These are phyloP conservation scores for Heterobasidion irregulare DNA, from an alignment of 1,284 basidiomycete genomes.

Conservation along the genomic window DNA sequence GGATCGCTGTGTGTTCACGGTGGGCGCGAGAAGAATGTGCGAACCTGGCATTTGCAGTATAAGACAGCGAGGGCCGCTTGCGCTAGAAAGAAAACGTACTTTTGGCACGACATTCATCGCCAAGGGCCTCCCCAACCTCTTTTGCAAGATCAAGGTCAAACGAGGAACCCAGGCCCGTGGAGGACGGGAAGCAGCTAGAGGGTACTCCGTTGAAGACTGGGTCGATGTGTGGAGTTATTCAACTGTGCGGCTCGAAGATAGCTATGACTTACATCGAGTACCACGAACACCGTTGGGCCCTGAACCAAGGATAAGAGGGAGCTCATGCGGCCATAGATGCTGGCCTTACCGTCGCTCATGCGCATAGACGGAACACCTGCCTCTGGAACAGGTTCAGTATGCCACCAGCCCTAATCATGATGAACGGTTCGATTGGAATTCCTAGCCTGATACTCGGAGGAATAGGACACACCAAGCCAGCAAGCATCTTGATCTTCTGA, in stretches of 20 bases:
- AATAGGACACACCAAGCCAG: conserved; percentile 24
- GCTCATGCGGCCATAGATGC: background rate
- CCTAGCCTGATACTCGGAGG: too few relatives aligned
- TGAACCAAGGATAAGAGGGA: conserved; percentile 7
- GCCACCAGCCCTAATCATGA: conserved; percentile 37
- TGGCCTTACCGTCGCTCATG: conserved; percentile 30
- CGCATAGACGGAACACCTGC: conserved; percentile 36
- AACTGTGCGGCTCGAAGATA: background rate
- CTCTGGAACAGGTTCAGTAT: conserved; percentile 35
- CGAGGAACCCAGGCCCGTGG: conserved; percentile 39
- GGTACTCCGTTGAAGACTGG: conserved; percentile 41
- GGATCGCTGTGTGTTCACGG: conserved; percentile 45
- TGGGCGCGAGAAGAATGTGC: conserved; percentile 42
- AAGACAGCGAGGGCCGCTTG: background rate
- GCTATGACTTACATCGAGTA: conserved; percentile 26
- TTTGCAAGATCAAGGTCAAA: conserved; percentile 38
- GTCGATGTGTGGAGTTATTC: background rate
- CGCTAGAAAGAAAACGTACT: conserved; percentile 15
- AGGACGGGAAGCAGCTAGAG: conserved; percentile 39
- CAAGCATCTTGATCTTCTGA: conserved; percentile 36
- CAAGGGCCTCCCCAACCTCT: conserved; percentile 34
- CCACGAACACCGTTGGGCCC: conserved; percentile 47
- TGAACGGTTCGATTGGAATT: background rate
- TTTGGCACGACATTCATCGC: conserved; percentile 37
- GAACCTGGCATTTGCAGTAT: conserved; percentile 5